phyloP scores from a whole-genome alignment of 768 basidiomycete species.

The Rhodotorula toruloides region DNA sequence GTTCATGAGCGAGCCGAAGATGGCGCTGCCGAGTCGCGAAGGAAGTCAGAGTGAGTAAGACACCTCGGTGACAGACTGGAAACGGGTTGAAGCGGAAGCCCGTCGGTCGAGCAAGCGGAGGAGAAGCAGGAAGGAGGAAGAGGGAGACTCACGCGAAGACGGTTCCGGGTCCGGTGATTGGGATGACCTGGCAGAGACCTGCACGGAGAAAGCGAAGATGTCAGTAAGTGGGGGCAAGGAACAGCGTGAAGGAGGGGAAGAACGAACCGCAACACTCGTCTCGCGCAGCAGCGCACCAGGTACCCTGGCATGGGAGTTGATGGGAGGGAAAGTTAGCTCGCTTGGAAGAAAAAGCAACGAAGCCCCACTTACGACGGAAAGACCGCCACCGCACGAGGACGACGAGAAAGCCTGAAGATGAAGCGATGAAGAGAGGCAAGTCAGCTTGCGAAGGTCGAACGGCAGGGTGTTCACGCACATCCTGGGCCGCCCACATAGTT shows the following conservation, averaged over 20 bases:
- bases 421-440: not conserved
- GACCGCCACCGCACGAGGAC: slow-evolving; percentile 1
- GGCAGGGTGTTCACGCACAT: not conserved
- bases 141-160: not conserved
- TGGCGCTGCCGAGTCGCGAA: not conserved
- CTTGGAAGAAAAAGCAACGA: no score
- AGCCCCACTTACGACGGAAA: not conserved
- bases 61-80: no score
- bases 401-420: not conserved
- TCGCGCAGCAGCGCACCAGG: not conserved
- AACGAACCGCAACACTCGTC: not conserved
- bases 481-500: not conserved
- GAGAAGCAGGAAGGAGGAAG: not conserved
- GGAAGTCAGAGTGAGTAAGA: not conserved
- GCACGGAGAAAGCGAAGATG: not conserved
- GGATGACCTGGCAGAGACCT: slow-evolving; percentile 2
- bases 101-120: not conserved
- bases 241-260: not conserved
- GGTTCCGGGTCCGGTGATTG: slow-evolving; percentile 16
- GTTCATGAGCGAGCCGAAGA: slow-evolving; percentile 5
- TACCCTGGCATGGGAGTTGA: no score
- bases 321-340: no score
- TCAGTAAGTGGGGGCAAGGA: not conserved
- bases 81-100: no score
- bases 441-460: fast-evolving